Evolutionary conservation across 2,329 filamentous ascomycete species (phyloP), one percentile per base, ranked within the genome.

Genomic region (Cryphonectria japonica): DNA sequence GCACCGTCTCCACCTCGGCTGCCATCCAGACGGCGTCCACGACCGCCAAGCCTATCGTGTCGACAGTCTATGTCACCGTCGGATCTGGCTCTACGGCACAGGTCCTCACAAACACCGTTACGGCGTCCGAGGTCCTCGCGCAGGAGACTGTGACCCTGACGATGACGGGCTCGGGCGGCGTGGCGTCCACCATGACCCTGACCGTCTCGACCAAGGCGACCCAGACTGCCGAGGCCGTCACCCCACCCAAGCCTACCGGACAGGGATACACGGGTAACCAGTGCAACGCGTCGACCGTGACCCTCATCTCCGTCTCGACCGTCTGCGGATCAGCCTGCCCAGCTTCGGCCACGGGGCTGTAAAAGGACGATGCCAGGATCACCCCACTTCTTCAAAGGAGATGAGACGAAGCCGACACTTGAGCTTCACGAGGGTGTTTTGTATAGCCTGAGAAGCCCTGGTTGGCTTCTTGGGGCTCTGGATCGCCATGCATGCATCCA

Each of bases 211-310:
- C 14, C 26, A 59, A 67, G 68, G 52, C 68, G 16, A 68, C 60
- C 1, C 70, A 69, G 3, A 43, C 70, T 14, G 69, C 71, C 8
- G 41, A 68, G 66, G 46, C 16, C 60, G 66, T 66, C 7, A 39
- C 59, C 32, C 39, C 59, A n/a, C 22, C 69, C 32, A 69, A 66
- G 66, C 52, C 69, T 8, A 61, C 61, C 19, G 60, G 60, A 29
- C 68, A 67, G 39, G 61, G 60, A 52, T 54, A 19, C 32, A 52
- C 50, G 34, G 39, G 69, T 9, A 52, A 52, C 64, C 63, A 70
- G 64, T 72, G 71, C 43, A 67, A 67, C 14, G 69, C 71, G 11
- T 70, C 67, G 29, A 72, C 71, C 3, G 71, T 72, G 37, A 72
- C 71, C 1, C 63, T 71, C 32, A 61, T 72, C n/a, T 67, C 63